Percentiles rank a stretch among this genome's conserved stretches.
phyloP scores from a whole-genome alignment of 1,284 basidiomycete species.

The Ganoderma meredithae region DNA sequence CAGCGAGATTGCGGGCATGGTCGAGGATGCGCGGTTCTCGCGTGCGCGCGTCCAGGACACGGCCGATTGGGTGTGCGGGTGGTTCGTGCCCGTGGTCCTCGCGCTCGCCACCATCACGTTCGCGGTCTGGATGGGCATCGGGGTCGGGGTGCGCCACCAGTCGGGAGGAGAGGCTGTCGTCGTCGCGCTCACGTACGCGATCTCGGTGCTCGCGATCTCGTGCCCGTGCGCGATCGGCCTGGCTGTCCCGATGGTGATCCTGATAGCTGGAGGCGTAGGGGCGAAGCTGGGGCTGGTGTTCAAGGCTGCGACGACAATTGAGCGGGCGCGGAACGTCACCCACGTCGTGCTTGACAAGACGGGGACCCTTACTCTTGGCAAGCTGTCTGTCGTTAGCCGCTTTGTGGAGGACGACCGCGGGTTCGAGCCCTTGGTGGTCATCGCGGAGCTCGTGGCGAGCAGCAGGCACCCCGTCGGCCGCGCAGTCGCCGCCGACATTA shows the following conservation, averaged over 20 bases:
- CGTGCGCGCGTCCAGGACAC: constrained; percentile 48
- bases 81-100: constrained; percentile 46
- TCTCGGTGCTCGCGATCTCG: constrained; percentile 52
- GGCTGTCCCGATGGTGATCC: constrained; percentile 48
- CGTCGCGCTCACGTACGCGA: constrained; percentile 47
- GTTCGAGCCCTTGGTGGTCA: constrained; percentile 31
- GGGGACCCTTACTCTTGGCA: constrained; percentile 50
- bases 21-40: constrained; percentile 47
- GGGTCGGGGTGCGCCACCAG: constrained; percentile 41
- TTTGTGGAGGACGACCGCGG: constrained; percentile 33
- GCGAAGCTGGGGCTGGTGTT: constrained; percentile 45
- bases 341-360: constrained; percentile 57
- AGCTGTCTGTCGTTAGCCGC: constrained; percentile 42
- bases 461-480: constrained; percentile 46
- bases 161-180: constrained; percentile 40
- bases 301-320: constrained; percentile 44
- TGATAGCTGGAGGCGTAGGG: constrained; percentile 45
- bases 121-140: constrained; percentile 48
- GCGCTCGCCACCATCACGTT: constrained; percentile 43
- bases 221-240: constrained; percentile 54
- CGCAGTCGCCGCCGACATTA: constrained; percentile 39
- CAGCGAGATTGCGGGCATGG: constrained; percentile 48
- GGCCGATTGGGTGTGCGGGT: constrained; percentile 47
- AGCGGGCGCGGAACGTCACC: constrained; percentile 42
- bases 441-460: constrained; percentile 37